phyloP scores from a whole-genome alignment of 345 rosid genomes.

The Arabidopsis thaliana region DNA sequence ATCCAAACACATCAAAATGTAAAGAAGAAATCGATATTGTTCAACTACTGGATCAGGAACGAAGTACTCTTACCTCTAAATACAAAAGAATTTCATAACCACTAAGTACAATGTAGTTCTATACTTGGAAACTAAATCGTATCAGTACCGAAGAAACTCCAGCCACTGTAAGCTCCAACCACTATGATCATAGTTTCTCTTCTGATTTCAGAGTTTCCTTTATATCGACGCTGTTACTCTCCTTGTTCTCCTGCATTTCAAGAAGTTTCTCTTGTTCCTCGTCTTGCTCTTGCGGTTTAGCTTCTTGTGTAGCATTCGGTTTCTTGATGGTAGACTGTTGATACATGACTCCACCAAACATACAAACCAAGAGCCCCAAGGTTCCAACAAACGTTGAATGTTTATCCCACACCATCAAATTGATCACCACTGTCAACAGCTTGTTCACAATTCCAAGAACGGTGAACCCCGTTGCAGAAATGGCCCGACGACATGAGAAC shows the following conservation, averaged over 20 bases:
- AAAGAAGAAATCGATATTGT: slow-evolving; percentile 25
- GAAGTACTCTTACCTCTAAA: slow-evolving; percentile 26
- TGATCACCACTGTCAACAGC: slow-evolving; percentile 86
- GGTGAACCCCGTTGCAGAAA: slow-evolving; percentile 98
- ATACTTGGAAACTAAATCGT: background rate
- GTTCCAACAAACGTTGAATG: slow-evolving; percentile 87
- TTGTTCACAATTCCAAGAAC: slow-evolving; percentile 98
- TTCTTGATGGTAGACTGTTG: slow-evolving; percentile 81
- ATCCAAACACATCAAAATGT: slow-evolving; percentile 19
- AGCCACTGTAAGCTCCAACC: background rate
- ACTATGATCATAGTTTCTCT: slow-evolving; percentile 39
- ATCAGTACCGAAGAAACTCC: background rate
- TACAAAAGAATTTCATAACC: slow-evolving; percentile 45
- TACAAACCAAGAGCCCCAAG: slow-evolving; percentile 83
- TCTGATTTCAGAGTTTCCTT: slow-evolving; percentile 44
- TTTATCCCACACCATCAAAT: slow-evolving; percentile 89
- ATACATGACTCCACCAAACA: slow-evolving; percentile 90
- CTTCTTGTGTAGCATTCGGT: slow-evolving; percentile 60
- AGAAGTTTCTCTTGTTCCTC: slow-evolving; percentile 77
- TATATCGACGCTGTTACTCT: slow-evolving; percentile 35
- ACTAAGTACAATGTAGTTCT: slow-evolving; percentile 31
- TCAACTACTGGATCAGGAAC: slow-evolving; percentile 13
- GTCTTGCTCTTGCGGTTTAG: slow-evolving; percentile 51
- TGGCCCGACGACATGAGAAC: slow-evolving; percentile 89
- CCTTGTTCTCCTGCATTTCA: slow-evolving; percentile 66